These are phyloP conservation scores for Beauveria sp. DNA, from an alignment of 2,329 filamentous ascomycete genomes.

Conservation along the genomic window DNA sequence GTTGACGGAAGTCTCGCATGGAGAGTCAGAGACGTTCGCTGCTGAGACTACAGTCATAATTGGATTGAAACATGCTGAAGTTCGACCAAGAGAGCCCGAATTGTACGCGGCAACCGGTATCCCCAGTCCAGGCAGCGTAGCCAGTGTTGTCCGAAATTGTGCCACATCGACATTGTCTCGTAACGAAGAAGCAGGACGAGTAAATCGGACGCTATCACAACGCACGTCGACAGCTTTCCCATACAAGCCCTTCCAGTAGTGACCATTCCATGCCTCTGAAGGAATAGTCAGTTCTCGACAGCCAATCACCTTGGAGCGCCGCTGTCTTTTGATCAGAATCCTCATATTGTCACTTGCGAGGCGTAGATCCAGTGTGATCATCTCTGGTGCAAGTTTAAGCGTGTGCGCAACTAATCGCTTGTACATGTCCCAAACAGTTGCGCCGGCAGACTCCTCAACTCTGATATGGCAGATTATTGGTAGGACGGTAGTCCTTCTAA, in stretches of 20 bases:
- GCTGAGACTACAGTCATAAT: conserved; percentile 38
- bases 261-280: conserved; percentile 47
- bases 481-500: conserved; percentile 51
- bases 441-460: conserved; percentile 12
- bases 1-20: conserved; percentile 15
- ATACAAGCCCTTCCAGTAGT: conserved; percentile 49
- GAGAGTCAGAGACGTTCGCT: conserved; percentile 23
- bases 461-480: conserved; percentile 44
- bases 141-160: conserved; percentile 44
- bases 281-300: conserved; percentile 37
- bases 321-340: conserved; percentile 42
- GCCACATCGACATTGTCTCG: conserved; percentile 57
- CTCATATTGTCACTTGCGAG: conserved; percentile 44
- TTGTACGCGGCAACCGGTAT: conserved; percentile 58
- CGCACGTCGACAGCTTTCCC: conserved; percentile 48
- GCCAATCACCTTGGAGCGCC: conserved; percentile 55
- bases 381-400: conserved; percentile 55
- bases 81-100: conserved; percentile 52
- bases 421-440: conserved; percentile 31
- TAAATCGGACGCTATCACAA: conserved; percentile 56
- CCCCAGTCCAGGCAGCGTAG: conserved; percentile 30
- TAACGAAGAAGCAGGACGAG: conserved; percentile 46
- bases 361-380: conserved; percentile 53
- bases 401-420: conserved; percentile 51
- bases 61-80: conserved; percentile 59